These are phyloP conservation scores for Colletotrichum scovillei DNA, from an alignment of 2,329 filamentous ascomycete genomes.

Conservation along the genomic window DNA sequence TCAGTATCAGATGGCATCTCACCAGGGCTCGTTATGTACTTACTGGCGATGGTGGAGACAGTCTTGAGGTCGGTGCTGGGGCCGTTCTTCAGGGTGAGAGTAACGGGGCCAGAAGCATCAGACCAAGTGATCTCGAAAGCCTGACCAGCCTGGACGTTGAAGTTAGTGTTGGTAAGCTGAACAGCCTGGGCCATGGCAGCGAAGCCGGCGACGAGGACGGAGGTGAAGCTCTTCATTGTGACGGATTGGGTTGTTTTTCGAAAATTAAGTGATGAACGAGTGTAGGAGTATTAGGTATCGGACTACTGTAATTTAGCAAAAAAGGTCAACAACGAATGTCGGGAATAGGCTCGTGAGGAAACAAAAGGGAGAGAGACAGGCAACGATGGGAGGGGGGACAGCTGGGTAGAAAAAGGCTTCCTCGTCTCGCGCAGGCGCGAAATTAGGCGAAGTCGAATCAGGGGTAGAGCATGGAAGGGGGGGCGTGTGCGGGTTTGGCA, in stretches of 20 bases:
- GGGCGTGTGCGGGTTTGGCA: constrained; percentile 24
- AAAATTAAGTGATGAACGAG: constrained; percentile 25
- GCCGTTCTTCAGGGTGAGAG: constrained; percentile 54
- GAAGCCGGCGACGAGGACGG: constrained; percentile 45
- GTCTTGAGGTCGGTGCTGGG: constrained; percentile 46
- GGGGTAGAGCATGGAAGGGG: constrained; percentile 34
- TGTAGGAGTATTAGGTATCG: constrained; percentile 32
- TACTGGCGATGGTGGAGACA: constrained; percentile 51
- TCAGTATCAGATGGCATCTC: not conserved
- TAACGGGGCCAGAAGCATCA: constrained; percentile 53
- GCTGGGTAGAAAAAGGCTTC: constrained; percentile 34
- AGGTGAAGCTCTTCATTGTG: constrained; percentile 48
- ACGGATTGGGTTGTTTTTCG: constrained; percentile 35
- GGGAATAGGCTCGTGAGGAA: constrained; percentile 32
- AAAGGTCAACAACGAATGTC: constrained; percentile 35
- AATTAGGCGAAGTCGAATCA: constrained; percentile 35
- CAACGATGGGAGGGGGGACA: not conserved
- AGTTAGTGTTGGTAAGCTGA: constrained; percentile 49
- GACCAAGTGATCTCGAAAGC: constrained; percentile 58
- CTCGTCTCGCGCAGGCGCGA: constrained; percentile 25
- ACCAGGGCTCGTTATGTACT: constrained; percentile 34
- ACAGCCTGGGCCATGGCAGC: constrained; percentile 46
- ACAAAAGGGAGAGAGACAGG: not conserved
- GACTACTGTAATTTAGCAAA: constrained; percentile 28
- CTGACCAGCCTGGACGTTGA: constrained; percentile 48